Evolutionary conservation across 179 eudicot genomes (phyloP), one percentile per base, ranked within the genome.

Genomic region (Spergularia azorica): DNA sequence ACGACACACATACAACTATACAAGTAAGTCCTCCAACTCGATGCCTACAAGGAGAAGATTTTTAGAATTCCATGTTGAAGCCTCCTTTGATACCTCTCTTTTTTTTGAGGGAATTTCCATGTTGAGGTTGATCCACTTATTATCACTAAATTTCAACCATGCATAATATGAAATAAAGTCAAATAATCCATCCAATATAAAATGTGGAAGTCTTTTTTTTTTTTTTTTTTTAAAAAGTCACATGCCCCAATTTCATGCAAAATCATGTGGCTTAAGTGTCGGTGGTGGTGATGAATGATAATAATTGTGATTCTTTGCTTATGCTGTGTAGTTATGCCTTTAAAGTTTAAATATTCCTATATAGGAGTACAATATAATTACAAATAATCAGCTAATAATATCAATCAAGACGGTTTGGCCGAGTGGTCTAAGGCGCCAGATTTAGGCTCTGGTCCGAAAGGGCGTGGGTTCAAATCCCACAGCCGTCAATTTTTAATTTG

Each of bases 391-490:
- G 48, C 8, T 43, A 5, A 4, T 4, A 43, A 4, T 43, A 7
- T 43, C 48, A 43, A 43, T 3, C 13, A 70, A 74, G 91, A 91
- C 88, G 87, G 96, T 90, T 90, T 91, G 94, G 92, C 96, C 94
- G 96, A 91, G 94, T 87, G 94, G 96, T 87, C 92, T 88, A 91
- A 91, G 91, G 94, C 94, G 92, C 97, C 91, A 88, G 97, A 91
- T 91, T 90, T 90, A 87, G 94, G 97, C 94, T 91, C 92, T 88
- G 92, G 97, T 90, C 91, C 92, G 92, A 91, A 91, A 88, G 91
- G 97, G 92, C 92, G 97, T 90, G 97, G 92, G 97, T 90, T 88
- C 92, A 90, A 91, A 91, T 90, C 94, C 90, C 94, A 91, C 92
- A 90, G 92, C 93, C 85, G 91, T 91, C 96, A 91, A 0, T 5